Evolutionary conservation across 192 early-diverging fungal species (phyloP), one percentile per base, ranked within the genome.

Genomic region (Lobosporangium transversale): DNA sequence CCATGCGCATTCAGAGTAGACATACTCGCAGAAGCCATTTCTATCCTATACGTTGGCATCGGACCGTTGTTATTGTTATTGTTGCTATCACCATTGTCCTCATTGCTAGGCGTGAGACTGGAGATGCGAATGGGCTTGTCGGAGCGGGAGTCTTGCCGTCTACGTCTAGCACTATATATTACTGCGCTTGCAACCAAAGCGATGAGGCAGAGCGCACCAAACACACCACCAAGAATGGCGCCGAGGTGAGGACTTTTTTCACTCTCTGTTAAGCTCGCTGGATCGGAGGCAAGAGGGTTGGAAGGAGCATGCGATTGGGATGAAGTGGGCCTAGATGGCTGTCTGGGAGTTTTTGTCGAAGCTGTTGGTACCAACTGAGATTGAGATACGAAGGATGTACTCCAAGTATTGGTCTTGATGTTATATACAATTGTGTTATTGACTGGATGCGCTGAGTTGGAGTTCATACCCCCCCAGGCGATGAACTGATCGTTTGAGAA

Each of bases 401-500:
- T 8, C 44, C 44, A 48, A 23, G 15, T 24, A 12, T 32, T n/a
- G 0, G 31, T 31, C 0, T 61, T 45, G 6, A 49, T 2, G 21
- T 49, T 20, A n/a, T 49, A 48, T 7, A 44, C 15, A 15, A 30
- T 12, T 6, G 56, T 30, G 17, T 58, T 29, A 0, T 29, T 7
- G 37, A 40, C n/a, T 44, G 15, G 11, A 8, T 4, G 3, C 5
- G 18, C 24, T 2, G 18, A 44, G 12, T 8, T 2, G 2, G 4
- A 2, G 37, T 58, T 27, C n/a, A 42, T 21, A 36, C 56, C 56
- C 27, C 56, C 56, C 56, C 56, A 58, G 14, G 27, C 56, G 17
- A 58, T 58, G 4, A 58, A 24, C 8, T 58, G 40, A 2, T 29
- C 26, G 17, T 58, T 58, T 30, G 56, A 58, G 12, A 58, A 20